These are phyloP conservation scores for Teunomyces cretensis DNA, from an alignment of 805 yeast genomes.

Conservation along the genomic window DNA sequence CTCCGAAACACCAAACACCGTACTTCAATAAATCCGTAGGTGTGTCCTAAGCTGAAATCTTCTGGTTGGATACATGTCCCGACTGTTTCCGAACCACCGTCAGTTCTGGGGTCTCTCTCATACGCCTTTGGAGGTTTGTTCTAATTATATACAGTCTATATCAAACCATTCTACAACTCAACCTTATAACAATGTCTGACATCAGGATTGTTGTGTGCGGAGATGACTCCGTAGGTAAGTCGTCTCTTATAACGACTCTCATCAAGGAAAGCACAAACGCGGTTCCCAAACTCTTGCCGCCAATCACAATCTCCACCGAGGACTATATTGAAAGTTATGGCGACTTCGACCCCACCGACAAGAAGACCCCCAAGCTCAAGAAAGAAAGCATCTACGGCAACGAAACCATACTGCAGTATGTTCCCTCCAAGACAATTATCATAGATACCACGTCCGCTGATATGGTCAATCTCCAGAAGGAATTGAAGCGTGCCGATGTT, in stretches of 20 bases:
- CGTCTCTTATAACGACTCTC: conserved; percentile 73
- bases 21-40: too few relatives aligned
- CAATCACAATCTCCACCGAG: conserved; percentile 73
- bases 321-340: conserved; percentile 50
- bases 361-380: conserved; percentile 3
- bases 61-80: too few relatives aligned
- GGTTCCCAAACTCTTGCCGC: conserved; percentile 75
- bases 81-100: too few relatives aligned
- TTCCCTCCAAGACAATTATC: conserved; percentile 58
- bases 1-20: background rate
- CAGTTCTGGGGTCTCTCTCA: too few relatives aligned
- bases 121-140: too few relatives aligned
- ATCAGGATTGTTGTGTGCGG: conserved; percentile 90
- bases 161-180: background rate
- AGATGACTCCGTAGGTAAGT: conserved; percentile 88
- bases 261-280: conserved; percentile 60
- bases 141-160: background rate
- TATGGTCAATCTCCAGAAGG: conserved; percentile 57
- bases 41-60: too few relatives aligned
- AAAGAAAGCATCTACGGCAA: conserved; percentile 1
- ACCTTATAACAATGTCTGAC: conserved; percentile 1
- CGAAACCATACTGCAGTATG: conserved; percentile 23
- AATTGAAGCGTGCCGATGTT: conserved; percentile 82
- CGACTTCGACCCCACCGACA: conserved; percentile 3
- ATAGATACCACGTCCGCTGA: conserved; percentile 81